Evolutionary conservation across 2,329 filamentous ascomycete genomes (phyloP).

Genomic region (Trichoderma oligosporum): DNA sequence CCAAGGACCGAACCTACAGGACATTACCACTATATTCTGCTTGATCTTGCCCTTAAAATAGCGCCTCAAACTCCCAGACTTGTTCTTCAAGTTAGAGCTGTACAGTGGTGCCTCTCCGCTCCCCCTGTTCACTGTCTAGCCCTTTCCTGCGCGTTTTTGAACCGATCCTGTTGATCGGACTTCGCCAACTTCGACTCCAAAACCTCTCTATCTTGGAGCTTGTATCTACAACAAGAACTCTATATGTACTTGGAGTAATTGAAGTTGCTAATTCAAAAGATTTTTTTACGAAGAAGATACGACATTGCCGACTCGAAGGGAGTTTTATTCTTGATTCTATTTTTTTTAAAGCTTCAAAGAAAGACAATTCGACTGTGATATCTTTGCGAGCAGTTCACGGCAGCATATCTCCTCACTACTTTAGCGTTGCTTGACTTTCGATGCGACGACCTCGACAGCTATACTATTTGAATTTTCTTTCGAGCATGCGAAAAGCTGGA

Average conservation of each 20-base stretch:
- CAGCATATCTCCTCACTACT: not conserved
- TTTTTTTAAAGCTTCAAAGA: not conserved
- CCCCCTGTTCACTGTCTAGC: not conserved
- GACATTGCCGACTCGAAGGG: not conserved
- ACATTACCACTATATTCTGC: not conserved
- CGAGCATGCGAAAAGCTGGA: constrained; percentile 17
- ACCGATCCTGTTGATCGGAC: not conserved
- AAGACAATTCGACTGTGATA: not conserved
- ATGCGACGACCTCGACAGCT: constrained; percentile 14
- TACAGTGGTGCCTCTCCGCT: not conserved
- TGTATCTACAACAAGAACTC: not conserved
- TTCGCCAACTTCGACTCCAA: not conserved
- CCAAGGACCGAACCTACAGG: not conserved
- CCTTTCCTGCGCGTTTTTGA: not conserved
- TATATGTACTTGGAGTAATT: not conserved
- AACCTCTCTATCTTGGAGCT: not conserved
- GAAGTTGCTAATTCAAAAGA: not conserved
- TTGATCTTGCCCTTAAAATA: not conserved
- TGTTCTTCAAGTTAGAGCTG: not conserved
- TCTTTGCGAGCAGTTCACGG: not conserved
- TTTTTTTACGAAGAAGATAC: not conserved
- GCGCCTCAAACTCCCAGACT: not conserved
- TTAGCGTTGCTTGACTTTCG: constrained; percentile 1
- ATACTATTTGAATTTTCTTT: not conserved
- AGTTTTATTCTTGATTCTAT: not conserved